Conservation (phyloP, 805 yeast species). For the Candida easanensis region DNA sequence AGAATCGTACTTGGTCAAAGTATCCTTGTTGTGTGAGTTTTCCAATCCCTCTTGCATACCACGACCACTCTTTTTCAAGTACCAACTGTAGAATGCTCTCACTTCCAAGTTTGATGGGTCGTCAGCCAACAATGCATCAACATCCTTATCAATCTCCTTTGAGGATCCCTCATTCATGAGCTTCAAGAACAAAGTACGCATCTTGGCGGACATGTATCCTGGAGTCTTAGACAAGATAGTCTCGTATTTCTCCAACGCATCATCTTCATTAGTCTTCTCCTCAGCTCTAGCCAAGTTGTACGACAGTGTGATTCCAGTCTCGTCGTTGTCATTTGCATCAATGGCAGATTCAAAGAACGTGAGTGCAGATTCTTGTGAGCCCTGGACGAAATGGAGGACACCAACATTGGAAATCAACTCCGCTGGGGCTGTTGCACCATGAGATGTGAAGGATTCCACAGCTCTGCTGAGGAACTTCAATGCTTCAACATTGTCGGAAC, state of each 20-base stretch:
- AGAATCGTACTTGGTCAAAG: constrained; percentile 75
- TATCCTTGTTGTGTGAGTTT: constrained; percentile 77
- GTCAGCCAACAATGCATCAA: constrained; percentile 50
- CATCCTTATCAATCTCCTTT: constrained; percentile 44
- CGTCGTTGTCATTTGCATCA: constrained; percentile 38
- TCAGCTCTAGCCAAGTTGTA: constrained; percentile 78
- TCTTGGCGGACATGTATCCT: constrained; percentile 67
- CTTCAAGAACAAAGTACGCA: constrained; percentile 65
- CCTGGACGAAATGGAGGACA: constrained; percentile 69
- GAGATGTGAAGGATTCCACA: constrained; percentile 41
- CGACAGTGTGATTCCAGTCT: constrained; percentile 42
- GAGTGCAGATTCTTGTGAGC: constrained; percentile 56
- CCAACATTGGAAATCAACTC: constrained; percentile 82
- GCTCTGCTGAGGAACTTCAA: constrained; percentile 61
- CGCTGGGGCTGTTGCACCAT: constrained; percentile 39
- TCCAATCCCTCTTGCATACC: constrained; percentile 51
- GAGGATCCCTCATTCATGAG: constrained; percentile 44
- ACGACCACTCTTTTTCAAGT: constrained; percentile 55
- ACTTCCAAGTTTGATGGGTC: constrained; percentile 70
- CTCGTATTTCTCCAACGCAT: constrained; percentile 42
- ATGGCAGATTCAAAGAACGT: constrained; percentile 53
- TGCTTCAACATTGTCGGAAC: constrained; percentile 63
- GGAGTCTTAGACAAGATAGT: constrained; percentile 60
- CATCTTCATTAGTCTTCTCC: constrained; percentile 41
- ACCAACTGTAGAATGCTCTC: constrained; percentile 93